Conservation (phyloP, 768 basidiomycete species). For the Russula lepida region DNA sequence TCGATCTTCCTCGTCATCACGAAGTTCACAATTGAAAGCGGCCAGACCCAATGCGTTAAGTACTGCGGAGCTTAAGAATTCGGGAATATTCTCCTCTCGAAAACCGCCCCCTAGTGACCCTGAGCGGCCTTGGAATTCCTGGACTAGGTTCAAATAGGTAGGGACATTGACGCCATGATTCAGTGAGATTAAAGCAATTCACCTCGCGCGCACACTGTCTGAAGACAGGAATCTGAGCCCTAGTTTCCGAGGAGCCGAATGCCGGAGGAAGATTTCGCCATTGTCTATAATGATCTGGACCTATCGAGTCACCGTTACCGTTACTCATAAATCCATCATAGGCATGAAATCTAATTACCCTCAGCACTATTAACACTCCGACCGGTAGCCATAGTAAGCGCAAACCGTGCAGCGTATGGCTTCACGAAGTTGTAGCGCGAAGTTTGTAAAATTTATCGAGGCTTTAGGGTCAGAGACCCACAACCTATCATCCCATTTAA, state of each 20-base stretch:
- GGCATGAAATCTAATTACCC: not conserved
- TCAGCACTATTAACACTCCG: constrained; percentile 14
- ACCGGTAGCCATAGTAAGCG: constrained; percentile 12
- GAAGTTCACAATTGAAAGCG: constrained; percentile 16
- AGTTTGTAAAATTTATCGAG: constrained; percentile 15
- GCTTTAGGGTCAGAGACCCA: constrained; percentile 17
- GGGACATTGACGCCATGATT: not conserved
- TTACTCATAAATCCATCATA: not conserved
- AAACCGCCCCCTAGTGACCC: not conserved
- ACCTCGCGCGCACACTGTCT: constrained; percentile 15
- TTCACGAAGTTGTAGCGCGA: constrained; percentile 17
- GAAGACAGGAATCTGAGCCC: constrained; percentile 10
- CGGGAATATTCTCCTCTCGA: constrained; percentile 10
- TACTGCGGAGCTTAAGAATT: constrained; percentile 7
- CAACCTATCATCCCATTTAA: constrained; percentile 7
- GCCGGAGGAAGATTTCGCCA: constrained; percentile 10
- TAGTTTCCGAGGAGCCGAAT: constrained; percentile 6
- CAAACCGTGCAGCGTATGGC: constrained; percentile 17
- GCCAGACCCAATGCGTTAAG: constrained; percentile 14
- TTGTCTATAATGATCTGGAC: constrained; percentile 11
- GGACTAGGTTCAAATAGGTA: not conserved
- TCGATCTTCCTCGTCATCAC: constrained; percentile 5
- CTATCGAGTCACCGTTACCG: not conserved
- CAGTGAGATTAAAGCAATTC: not conserved
- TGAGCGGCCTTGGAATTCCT: not conserved